Evolutionary conservation across 768 basidiomycete species (phyloP), one percentile per base, ranked within the genome.

Genomic region (Hortiboletus campestris): DNA sequence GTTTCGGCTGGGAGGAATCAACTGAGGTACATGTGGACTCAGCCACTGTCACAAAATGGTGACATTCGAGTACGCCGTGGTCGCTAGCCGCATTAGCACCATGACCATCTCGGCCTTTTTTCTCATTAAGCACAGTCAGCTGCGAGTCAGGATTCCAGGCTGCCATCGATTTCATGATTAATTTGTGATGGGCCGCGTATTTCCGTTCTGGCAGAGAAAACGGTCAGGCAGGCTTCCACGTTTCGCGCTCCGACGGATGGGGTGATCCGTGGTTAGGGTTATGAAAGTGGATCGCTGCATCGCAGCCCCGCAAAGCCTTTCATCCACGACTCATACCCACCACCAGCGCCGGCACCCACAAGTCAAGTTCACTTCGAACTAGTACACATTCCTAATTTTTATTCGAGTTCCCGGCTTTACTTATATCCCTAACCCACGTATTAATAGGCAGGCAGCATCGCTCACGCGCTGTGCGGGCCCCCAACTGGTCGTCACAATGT

Each of bases 401-500:
- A 8, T 22, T 16, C 17, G 10, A 4, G 6, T 39, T 43, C 4
- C n/a, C 44, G 41, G 36, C 12, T 40, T 20, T 47, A 41, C 36
- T 53, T 40, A 29, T 42, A 35, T 31, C 38, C 45, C n/a, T 14
- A n/a, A 11, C 41, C 29, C 31, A 41, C 50, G 40, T 55, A 61
- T 64, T 67, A 57, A 67, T 69, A 67, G 45, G 44, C 36, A 14
- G 53, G 36, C 40, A 1, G 3, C 41, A 3, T 40, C 51, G 43
- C 40, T 32, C 25, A 14, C 51, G 53, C 61, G 49, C 44, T 40
- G 36, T 46, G 28, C 20, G 11, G n/a, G 20, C 44, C 28, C 34
- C 46, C 43, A 54, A 16, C 46, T 51, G 8, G 35, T 13, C 17
- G 25, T 49, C 35, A 31, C 32, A 13, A 66, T 69, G 65, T 54